Conservation (phyloP, 2,329 filamentous ascomycete genomes). For the Fusarium vanettenii region DNA sequence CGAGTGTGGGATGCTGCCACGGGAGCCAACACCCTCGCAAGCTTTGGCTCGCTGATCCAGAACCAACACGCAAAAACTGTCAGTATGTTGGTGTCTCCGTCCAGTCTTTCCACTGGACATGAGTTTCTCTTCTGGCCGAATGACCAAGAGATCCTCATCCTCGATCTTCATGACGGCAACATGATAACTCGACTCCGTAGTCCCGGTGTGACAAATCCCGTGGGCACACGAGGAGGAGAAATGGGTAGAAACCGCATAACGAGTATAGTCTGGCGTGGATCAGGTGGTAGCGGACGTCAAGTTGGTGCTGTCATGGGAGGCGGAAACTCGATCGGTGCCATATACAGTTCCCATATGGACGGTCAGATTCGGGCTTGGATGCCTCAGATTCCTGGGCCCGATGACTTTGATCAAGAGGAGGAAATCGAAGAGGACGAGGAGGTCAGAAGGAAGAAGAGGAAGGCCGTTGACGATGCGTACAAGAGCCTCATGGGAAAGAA, state of each 20-base stretch:
- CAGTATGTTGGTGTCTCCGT: slow-evolving; percentile 73
- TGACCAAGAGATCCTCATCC: slow-evolving; percentile 80
- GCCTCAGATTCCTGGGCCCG: slow-evolving; percentile 65
- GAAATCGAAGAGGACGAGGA: slow-evolving; percentile 56
- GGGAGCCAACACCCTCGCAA: slow-evolving; percentile 87
- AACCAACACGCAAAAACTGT: slow-evolving; percentile 75
- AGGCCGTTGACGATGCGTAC: slow-evolving; percentile 84
- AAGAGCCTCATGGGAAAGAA: slow-evolving; percentile 78
- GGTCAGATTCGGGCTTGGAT: slow-evolving; percentile 86
- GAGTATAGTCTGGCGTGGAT: slow-evolving; percentile 77
- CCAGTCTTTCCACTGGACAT: slow-evolving; percentile 64
- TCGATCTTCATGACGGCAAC: slow-evolving; percentile 82
- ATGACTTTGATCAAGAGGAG: slow-evolving; percentile 62
- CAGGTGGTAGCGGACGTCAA: slow-evolving; percentile 68
- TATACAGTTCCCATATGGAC: slow-evolving; percentile 87
- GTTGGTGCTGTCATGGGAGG: slow-evolving; percentile 71
- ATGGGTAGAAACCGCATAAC: slow-evolving; percentile 77
- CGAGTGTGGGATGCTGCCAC: slow-evolving; percentile 87
- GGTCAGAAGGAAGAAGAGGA: slow-evolving; percentile 72
- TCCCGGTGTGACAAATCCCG: slow-evolving; percentile 65
- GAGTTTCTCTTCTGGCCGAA: slow-evolving; percentile 87
- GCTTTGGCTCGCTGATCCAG: slow-evolving; percentile 84
- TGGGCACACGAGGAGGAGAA: slow-evolving; percentile 56
- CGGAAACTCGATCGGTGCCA: slow-evolving; percentile 60
- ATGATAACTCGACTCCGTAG: slow-evolving; percentile 78